These are phyloP conservation scores for Thyridium curvatum DNA, from an alignment of 2,329 filamentous ascomycete genomes.

Conservation along the genomic window DNA sequence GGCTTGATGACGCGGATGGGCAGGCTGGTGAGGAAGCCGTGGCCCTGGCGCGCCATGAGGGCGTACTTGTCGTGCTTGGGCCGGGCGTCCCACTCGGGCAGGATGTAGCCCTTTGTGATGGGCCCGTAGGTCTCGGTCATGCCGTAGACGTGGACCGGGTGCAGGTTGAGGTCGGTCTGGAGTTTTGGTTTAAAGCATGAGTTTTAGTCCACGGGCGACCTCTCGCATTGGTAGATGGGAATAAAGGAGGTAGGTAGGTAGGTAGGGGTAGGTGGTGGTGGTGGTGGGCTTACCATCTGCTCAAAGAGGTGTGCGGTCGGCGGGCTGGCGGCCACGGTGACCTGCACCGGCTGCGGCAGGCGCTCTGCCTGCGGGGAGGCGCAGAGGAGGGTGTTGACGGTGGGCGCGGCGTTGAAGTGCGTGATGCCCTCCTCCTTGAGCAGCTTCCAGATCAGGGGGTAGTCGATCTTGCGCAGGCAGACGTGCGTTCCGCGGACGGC, in stretches of 20 bases:
- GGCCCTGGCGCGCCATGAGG: constrained; percentile 89
- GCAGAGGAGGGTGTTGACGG: constrained; percentile 91
- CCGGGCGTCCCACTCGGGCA: constrained; percentile 78
- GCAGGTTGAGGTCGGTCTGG: constrained; percentile 61
- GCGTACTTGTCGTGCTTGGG: constrained; percentile 71
- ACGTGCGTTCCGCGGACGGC: constrained; percentile 92
- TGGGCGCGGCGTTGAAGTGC: constrained; percentile 93
- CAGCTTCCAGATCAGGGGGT: constrained; percentile 83
- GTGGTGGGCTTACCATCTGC: constrained; percentile 61
- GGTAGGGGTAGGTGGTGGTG: background rate
- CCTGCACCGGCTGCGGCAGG: constrained; percentile 65
- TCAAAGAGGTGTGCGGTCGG: constrained; percentile 88
- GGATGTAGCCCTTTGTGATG: constrained; percentile 86
- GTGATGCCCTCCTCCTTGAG: constrained; percentile 83
- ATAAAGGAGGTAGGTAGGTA: background rate
- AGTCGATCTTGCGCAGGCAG: constrained; percentile 91
- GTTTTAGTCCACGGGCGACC: constrained; percentile 19
- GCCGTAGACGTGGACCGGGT: constrained; percentile 91
- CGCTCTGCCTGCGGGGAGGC: constrained; percentile 67
- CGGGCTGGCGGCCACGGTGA: constrained; percentile 89
- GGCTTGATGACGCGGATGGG: constrained; percentile 78
- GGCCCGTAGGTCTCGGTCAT: constrained; percentile 87
- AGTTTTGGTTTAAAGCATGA: no score
- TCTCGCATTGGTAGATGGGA: constrained; percentile 4
- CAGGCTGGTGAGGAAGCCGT: constrained; percentile 80